A percentile compares a stretch with the other conserved stretches of the same genome.
Evolutionary conservation across 1,284 basidiomycete species (phyloP).

Genomic region (Peniophora sp.): DNA sequence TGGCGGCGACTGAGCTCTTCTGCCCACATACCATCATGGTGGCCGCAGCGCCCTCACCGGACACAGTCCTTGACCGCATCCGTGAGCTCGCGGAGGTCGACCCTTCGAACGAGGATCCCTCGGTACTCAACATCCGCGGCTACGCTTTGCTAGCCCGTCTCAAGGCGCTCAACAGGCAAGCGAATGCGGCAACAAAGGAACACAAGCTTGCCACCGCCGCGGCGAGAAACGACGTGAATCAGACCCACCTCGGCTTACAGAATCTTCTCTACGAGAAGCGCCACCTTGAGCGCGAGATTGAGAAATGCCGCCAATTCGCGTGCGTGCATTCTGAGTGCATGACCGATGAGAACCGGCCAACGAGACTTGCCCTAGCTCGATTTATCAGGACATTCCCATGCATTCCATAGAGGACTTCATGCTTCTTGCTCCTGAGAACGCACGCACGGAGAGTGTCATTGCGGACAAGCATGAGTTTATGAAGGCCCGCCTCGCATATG

Average conservation of each 20-base stretch:
- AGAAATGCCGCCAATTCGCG: conserved; percentile 83
- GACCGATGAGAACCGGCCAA: not conserved
- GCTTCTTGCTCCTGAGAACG: conserved; percentile 57
- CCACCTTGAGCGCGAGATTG: conserved; percentile 78
- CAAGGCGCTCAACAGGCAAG: conserved; percentile 65
- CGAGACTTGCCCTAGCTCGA: conserved; percentile 32
- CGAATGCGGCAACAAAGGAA: conserved; percentile 59
- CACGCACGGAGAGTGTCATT: conserved; percentile 48
- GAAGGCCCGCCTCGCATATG: conserved; percentile 75
- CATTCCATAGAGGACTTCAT: conserved; percentile 61
- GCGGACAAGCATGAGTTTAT: conserved; percentile 70
- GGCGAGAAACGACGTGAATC: conserved; percentile 74
- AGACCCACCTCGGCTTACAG: conserved; percentile 72
- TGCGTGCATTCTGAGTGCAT: conserved; percentile 27
- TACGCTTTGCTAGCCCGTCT: conserved; percentile 68
- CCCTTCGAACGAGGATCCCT: conserved; percentile 37
- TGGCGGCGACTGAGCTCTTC: too few species aligned
- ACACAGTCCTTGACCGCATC: conserved; percentile 51
- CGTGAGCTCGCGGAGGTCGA: conserved; percentile 48
- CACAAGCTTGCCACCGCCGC: conserved; percentile 69
- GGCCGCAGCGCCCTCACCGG: conserved; percentile 17
- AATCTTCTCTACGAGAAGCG: conserved; percentile 79
- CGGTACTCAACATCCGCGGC: conserved; percentile 51
- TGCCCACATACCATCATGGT: too few species aligned
- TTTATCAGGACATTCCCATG: conserved; percentile 74